phyloP scores from a whole-genome alignment of 1,284 basidiomycete species.

The Marasmius fiardii region DNA sequence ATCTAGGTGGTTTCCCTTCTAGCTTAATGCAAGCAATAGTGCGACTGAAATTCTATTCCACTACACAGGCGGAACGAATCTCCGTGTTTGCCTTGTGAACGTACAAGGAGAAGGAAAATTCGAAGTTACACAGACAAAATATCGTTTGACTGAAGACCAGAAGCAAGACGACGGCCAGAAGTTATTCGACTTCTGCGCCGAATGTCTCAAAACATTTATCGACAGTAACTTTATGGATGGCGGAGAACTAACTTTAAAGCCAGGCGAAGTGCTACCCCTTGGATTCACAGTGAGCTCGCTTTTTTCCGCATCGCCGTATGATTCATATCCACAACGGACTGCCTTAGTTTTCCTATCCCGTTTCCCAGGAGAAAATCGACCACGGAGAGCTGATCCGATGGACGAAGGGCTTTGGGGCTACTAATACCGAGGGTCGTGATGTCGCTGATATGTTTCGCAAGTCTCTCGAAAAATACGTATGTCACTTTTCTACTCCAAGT shows the following conservation, averaged over 20 bases:
- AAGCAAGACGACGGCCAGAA: slow-evolving; percentile 96
- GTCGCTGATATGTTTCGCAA: slow-evolving; percentile 91
- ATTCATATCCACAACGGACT: not conserved
- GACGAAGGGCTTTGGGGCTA: slow-evolving; percentile 97
- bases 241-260: slow-evolving; percentile 56
- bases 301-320: slow-evolving; percentile 1
- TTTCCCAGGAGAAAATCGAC: slow-evolving; percentile 91
- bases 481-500: slow-evolving; percentile 20
- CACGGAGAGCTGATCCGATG: slow-evolving; percentile 95
- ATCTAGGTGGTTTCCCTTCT: slow-evolving; percentile 80
- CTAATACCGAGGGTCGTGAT: slow-evolving; percentile 90
- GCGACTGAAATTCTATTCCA: not conserved
- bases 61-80: slow-evolving; percentile 81
- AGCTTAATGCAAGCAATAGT: not conserved
- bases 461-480: slow-evolving; percentile 73
- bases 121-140: slow-evolving; percentile 97
- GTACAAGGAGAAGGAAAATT: slow-evolving; percentile 93
- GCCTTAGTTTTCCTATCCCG: slow-evolving; percentile 87
- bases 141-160: slow-evolving; percentile 95
- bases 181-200: slow-evolving; percentile 96
- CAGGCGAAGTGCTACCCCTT: slow-evolving; percentile 76
- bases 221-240: slow-evolving; percentile 67
- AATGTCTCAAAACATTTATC: slow-evolving; percentile 90
- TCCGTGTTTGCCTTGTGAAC: slow-evolving; percentile 95
- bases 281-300: slow-evolving; percentile 82